Evolutionary conservation across 83 land plant genomes (phyloP).

Genomic region (Larix sibirica): DNA sequence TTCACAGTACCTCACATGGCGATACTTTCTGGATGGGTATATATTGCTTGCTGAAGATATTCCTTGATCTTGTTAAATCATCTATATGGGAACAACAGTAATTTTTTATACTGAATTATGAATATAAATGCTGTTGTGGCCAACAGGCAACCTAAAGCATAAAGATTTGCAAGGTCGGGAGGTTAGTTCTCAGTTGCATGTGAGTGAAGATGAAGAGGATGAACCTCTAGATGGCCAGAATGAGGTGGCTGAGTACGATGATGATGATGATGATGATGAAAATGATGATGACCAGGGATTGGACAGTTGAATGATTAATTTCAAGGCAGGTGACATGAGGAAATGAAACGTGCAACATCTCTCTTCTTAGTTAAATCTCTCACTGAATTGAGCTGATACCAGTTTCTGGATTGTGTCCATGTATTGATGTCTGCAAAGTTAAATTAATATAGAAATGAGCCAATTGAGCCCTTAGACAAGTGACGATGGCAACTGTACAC

Average conservation of each 20-base stretch:
- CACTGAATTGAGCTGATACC: too few relatives aligned
- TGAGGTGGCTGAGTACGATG: not conserved
- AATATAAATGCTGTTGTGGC: not conserved
- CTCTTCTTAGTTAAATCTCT: too few relatives aligned
- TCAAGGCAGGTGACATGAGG: too few relatives aligned
- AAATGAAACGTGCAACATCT: too few relatives aligned
- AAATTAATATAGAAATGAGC: too few relatives aligned
- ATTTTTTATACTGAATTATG: constrained; percentile 5
- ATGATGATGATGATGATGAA: not conserved
- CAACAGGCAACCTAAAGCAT: constrained; percentile 83
- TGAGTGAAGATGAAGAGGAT: constrained; percentile 45
- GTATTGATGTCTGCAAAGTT: too few relatives aligned
- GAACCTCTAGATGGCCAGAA: constrained; percentile 8
- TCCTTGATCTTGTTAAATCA: not conserved
- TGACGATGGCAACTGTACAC: too few relatives aligned
- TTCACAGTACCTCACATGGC: constrained; percentile 71
- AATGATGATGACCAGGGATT: too few relatives aligned
- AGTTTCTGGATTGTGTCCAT: too few relatives aligned
- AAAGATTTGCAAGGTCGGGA: constrained; percentile 83
- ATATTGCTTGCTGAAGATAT: not conserved
- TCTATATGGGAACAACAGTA: not conserved
- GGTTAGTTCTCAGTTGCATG: constrained; percentile 77
- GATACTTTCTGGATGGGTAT: constrained; percentile 88
- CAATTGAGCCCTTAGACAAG: too few relatives aligned
- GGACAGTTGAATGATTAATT: too few relatives aligned